Base-by-base conservation (phyloP, 2,329 filamentous ascomycete genomes). In the Penicillium sp. region DNA sequence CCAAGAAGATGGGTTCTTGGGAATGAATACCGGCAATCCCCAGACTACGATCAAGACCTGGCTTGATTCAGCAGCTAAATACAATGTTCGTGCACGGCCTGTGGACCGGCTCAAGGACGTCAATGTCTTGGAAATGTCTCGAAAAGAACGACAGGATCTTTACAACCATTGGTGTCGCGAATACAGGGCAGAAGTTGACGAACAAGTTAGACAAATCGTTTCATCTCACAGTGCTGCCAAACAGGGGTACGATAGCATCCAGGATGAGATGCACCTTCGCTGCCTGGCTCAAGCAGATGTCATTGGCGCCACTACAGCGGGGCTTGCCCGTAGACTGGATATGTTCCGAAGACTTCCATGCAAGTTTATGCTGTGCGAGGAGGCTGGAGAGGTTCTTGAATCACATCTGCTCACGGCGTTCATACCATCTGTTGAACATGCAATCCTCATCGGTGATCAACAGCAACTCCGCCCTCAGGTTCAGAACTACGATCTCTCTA, bases 281-380 rank as follows among this genome's bases (percentile, higher is more conserved):
- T 63, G 57, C 44, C 57, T 70, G 7, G 35, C 53, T 4, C 56
- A 64, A 19, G 76, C 76, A 0, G 65, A 77, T 44, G 67, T 80
- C 6, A 75, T 81, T 37, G 78, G 78, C 0, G 58, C 79, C 4
- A 81, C 77, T 0, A 80, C 78, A 0, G 72, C 70, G 1, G 78
- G 77, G 0, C 59, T 81, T 1, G 77, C 78, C 4, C 61, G 64
- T 21, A 69, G 70, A 9, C 66, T 80, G 2, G 60, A 69, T 0
- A 53, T 73, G 12, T 64, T 81, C 0, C 70, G 69, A n/a, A 64
- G 67, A 13, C 57, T 79, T 1, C 61, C 58, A 24, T 66, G 67
- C 8, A 70, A 70, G 40, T 69, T 73, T 0, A 52, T 74, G 6
- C 49, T 74, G 1, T 71, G 66, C 37, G 70, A 74, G 57, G 72